Percentiles rank a stretch among this genome's conserved stretches.
phyloP scores from a whole-genome alignment of 768 basidiomycete species.

The Boletus pseudo-olivaceus region DNA sequence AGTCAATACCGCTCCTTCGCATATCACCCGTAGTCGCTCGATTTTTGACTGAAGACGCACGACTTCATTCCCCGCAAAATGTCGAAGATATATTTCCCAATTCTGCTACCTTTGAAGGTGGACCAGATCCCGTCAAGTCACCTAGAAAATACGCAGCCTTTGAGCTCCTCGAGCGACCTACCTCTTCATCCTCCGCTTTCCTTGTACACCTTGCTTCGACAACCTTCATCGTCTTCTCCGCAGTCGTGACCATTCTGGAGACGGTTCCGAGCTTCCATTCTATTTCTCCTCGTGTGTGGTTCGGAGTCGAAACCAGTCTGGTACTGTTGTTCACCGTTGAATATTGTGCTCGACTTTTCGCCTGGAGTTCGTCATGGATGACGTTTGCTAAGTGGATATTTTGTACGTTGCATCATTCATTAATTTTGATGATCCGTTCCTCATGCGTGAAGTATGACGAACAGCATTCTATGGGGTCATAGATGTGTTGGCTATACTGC shows the following conservation, averaged over 20 bases:
- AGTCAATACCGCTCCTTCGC: slow-evolving; percentile 28
- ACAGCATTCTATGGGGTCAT: slow-evolving; percentile 82
- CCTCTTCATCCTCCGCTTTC: slow-evolving; percentile 73
- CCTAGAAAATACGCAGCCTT: slow-evolving; percentile 65
- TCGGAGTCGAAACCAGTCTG: slow-evolving; percentile 81
- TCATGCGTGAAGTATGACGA: background rate
- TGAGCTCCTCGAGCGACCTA: slow-evolving; percentile 75
- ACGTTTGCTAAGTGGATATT: slow-evolving; percentile 61
- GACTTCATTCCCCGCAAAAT: slow-evolving; percentile 31
- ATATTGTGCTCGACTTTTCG: slow-evolving; percentile 66
- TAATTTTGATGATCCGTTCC: background rate
- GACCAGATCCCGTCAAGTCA: slow-evolving; percentile 27
- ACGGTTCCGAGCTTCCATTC: slow-evolving; percentile 76
- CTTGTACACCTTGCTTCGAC: slow-evolving; percentile 69
- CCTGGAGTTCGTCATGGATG: slow-evolving; percentile 70
- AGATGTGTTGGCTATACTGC: slow-evolving; percentile 80
- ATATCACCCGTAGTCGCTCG: slow-evolving; percentile 27
- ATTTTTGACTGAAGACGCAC: slow-evolving; percentile 45
- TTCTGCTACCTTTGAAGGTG: slow-evolving; percentile 33
- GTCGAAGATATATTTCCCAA: slow-evolving; percentile 40
- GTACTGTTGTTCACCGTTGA: slow-evolving; percentile 87
- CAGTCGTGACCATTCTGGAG: slow-evolving; percentile 73
- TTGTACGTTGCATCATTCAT: slow-evolving; percentile 43
- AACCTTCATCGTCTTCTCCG: slow-evolving; percentile 68
- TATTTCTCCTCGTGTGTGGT: slow-evolving; percentile 70